Conservation (phyloP, 225 moss, liverwort and hornwort species). For the Pseudisothecium myosuroides region DNA sequence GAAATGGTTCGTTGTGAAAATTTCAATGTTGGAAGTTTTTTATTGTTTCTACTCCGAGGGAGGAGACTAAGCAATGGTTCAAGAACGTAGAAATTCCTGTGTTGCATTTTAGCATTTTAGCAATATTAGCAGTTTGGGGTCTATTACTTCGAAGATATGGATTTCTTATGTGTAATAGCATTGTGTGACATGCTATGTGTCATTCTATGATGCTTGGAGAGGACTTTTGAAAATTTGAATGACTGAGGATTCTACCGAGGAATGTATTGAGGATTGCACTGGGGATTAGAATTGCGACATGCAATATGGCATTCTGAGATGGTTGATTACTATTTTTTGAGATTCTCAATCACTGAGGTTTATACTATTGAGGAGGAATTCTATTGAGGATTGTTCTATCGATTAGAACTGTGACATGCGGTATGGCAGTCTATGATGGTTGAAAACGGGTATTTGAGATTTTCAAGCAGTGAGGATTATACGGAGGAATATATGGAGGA, state of each 20-base stretch:
- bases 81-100: background rate
- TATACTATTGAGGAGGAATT: background rate
- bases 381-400: background rate
- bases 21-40: background rate
- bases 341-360: background rate
- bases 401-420: background rate
- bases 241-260: background rate
- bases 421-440: background rate
- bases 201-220: background rate
- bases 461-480: background rate
- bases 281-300: background rate
- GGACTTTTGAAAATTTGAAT: background rate
- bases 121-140: too few relatives aligned
- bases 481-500: background rate
- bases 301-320: background rate
- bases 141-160: background rate
- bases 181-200: background rate
- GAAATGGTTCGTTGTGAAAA: background rate
- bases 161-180: background rate
- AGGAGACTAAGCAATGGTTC: background rate
- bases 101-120: too few relatives aligned
- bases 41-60: background rate
- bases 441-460: background rate
- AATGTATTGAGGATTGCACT: background rate
- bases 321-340: background rate